Conservation (phyloP, 495 filamentous ascomycete genomes). For the Parachaetomium inaequale region DNA sequence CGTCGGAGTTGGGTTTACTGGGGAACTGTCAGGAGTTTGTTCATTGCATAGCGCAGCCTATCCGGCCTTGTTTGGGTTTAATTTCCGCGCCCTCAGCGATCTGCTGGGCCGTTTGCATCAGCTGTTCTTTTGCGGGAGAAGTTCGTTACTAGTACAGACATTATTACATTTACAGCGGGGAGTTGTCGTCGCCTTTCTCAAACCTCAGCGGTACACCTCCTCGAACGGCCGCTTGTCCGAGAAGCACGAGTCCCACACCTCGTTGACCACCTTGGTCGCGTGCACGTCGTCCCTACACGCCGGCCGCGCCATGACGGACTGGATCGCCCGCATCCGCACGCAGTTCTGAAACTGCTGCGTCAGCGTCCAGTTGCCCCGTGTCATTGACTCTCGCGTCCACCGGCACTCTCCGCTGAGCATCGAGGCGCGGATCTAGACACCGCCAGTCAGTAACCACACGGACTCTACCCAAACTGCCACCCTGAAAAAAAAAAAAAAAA, state of each 20-base stretch:
- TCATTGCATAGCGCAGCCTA: conserved; percentile 19
- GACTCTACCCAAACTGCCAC: neutral
- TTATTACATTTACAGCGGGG: conserved; percentile 4
- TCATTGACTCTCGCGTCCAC: conserved; percentile 82
- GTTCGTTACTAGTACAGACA: conserved; percentile 11
- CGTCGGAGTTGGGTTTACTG: neutral
- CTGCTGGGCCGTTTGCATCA: conserved; percentile 1
- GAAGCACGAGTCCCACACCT: conserved; percentile 98
- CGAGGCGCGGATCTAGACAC: conserved; percentile 74
- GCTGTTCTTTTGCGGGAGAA: neutral
- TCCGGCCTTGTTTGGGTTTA: conserved; percentile 9
- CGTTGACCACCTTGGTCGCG: conserved; percentile 82
- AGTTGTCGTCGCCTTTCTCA: conserved; percentile 47
- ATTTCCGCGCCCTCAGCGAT: neutral
- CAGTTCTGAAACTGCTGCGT: conserved; percentile 93
- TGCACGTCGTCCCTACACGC: conserved; percentile 81
- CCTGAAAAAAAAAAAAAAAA: neutral
- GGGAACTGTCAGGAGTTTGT: conserved; percentile 2
- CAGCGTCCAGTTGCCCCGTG: conserved; percentile 75
- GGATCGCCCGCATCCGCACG: conserved; percentile 72
- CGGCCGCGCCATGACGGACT: conserved; percentile 70
- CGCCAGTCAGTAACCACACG: neutral
- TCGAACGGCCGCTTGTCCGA: conserved; percentile 91
- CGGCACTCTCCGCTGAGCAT: conserved; percentile 91
- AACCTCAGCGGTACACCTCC: conserved; percentile 81